A percentile compares a stretch with the other conserved stretches of the same genome.
These are phyloP conservation scores for Colletotrichum graminicola DNA, from an alignment of 2,329 filamentous ascomycete genomes.

Conservation along the genomic window DNA sequence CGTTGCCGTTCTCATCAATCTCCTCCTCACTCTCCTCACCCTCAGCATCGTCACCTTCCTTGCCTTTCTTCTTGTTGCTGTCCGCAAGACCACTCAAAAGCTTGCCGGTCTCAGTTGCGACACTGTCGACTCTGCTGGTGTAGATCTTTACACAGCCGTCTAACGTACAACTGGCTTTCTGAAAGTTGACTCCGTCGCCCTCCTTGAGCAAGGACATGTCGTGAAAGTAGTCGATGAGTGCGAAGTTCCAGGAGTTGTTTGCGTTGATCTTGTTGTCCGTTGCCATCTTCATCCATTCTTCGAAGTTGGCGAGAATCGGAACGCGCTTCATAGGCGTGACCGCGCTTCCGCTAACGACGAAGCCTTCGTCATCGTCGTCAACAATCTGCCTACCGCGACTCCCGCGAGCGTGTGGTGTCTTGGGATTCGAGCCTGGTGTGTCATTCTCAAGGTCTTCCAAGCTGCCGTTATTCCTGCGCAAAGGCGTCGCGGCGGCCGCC, in stretches of 20 bases:
- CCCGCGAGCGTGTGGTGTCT: slow-evolving; percentile 61
- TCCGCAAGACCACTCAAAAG: slow-evolving; percentile 93
- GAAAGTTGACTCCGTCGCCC: slow-evolving; percentile 97
- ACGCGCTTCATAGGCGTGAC: slow-evolving; percentile 97
- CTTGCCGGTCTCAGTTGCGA: slow-evolving; percentile 96
- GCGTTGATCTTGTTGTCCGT: slow-evolving; percentile 99
- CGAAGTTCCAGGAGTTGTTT: slow-evolving; percentile 98
- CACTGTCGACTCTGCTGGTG: slow-evolving; percentile 96
- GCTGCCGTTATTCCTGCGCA: slow-evolving; percentile 72
- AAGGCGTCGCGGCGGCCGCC: slow-evolving; percentile 77
- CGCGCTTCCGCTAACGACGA: slow-evolving; percentile 77
- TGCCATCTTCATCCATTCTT: slow-evolving; percentile 99
- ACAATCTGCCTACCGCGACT: slow-evolving; percentile 50
- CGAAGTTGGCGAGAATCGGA: slow-evolving; percentile 96
- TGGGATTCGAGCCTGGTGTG: slow-evolving; percentile 67
- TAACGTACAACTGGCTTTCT: slow-evolving; percentile 96
- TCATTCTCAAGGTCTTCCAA: slow-evolving; percentile 70
- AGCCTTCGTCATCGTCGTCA: slow-evolving; percentile 69
- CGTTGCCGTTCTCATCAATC: slow-evolving; percentile 70
- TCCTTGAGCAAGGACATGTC: slow-evolving; percentile 98
- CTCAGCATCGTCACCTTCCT: slow-evolving; percentile 72
- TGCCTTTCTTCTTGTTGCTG: slow-evolving; percentile 80
- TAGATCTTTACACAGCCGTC: slow-evolving; percentile 99
- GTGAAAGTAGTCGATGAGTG: slow-evolving; percentile 99
- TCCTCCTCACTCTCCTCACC: slow-evolving; percentile 77